Evolutionary conservation across 768 basidiomycete species (phyloP).

Genomic region (Aureoboletus auriporus): DNA sequence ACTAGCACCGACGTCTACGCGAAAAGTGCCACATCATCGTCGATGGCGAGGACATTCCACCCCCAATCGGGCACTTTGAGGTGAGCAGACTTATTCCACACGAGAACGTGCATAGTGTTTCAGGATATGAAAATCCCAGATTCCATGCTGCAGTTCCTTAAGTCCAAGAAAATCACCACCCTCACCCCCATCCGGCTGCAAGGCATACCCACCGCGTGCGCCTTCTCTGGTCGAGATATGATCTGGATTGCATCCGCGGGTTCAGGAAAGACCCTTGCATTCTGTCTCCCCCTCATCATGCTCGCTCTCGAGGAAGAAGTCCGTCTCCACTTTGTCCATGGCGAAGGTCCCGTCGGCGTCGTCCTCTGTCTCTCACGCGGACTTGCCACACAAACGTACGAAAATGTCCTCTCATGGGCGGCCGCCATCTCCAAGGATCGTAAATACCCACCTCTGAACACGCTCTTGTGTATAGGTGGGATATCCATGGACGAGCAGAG

Average conservation of each 20-base stretch:
- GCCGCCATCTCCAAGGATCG: constrained; percentile 73
- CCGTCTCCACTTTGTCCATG: constrained; percentile 83
- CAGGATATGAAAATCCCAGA: constrained; percentile 99
- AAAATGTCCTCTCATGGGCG: constrained; percentile 88
- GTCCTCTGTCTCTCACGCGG: constrained; percentile 96
- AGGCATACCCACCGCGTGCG: constrained; percentile 93
- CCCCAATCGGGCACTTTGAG: constrained; percentile 85
- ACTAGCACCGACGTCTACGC: constrained; percentile 69
- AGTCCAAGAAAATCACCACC: constrained; percentile 74
- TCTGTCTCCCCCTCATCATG: constrained; percentile 98
- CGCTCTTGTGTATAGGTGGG: constrained; percentile 92
- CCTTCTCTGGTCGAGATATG: constrained; percentile 90
- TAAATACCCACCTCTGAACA: constrained; percentile 81
- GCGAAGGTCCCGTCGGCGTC: constrained; percentile 96
- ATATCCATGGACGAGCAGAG: constrained; percentile 98
- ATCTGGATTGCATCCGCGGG: constrained; percentile 99
- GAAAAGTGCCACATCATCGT: constrained; percentile 92
- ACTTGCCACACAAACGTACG: constrained; percentile 94
- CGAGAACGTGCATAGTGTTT: constrained; percentile 11
- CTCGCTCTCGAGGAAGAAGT: constrained; percentile 89
- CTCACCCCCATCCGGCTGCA: constrained; percentile 98
- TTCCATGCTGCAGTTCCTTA: constrained; percentile 77
- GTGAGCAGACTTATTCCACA: constrained; percentile 36
- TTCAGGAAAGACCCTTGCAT: constrained; percentile 95
- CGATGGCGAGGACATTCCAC: constrained; percentile 92